Evolutionary conservation across 495 filamentous ascomycete species (phyloP).

Genomic region (Aspergillus ostianus): DNA sequence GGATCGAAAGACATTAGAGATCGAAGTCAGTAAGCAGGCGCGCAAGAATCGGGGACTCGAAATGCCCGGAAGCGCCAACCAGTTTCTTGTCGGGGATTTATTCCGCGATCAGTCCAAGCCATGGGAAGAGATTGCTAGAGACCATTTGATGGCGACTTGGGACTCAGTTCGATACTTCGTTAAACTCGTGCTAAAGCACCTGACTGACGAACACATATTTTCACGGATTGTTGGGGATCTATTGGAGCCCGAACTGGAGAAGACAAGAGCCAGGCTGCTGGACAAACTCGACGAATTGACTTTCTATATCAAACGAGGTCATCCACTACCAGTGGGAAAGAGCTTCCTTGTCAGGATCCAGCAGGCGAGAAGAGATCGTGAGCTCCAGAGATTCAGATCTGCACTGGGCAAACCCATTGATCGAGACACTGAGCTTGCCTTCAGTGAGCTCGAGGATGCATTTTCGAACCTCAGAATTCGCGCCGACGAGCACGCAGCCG

Average conservation of each 20-base stretch:
- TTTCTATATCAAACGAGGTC: slow-evolving; percentile 37
- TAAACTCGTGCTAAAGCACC: slow-evolving; percentile 22
- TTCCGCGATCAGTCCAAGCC: slow-evolving; percentile 44
- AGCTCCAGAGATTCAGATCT: slow-evolving; percentile 12
- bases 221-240: slow-evolving; percentile 23
- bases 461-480: slow-evolving; percentile 7
- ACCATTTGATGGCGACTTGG: slow-evolving; percentile 24
- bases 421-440: background rate
- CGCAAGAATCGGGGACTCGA: slow-evolving; percentile 37
- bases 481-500: slow-evolving; percentile 16
- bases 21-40: slow-evolving; percentile 15
- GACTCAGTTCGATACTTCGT: slow-evolving; percentile 29
- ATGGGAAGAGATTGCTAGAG: slow-evolving; percentile 32
- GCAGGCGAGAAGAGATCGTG: slow-evolving; percentile 22
- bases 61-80: slow-evolving; percentile 46
- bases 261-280: slow-evolving; percentile 30
- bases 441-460: slow-evolving; percentile 4
- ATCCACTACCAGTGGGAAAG: slow-evolving; percentile 43
- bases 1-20: slow-evolving; percentile 15
- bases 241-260: slow-evolving; percentile 26
- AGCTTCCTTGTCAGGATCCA: slow-evolving; percentile 34
- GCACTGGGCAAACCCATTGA: background rate
- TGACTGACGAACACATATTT: slow-evolving; percentile 32
- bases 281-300: slow-evolving; percentile 45
- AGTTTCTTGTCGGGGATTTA: slow-evolving; percentile 38